A percentile compares a stretch with the other conserved stretches of the same genome.
These are phyloP conservation scores for Xylaria acuta DNA, from an alignment of 495 filamentous ascomycete species.

Conservation along the genomic window DNA sequence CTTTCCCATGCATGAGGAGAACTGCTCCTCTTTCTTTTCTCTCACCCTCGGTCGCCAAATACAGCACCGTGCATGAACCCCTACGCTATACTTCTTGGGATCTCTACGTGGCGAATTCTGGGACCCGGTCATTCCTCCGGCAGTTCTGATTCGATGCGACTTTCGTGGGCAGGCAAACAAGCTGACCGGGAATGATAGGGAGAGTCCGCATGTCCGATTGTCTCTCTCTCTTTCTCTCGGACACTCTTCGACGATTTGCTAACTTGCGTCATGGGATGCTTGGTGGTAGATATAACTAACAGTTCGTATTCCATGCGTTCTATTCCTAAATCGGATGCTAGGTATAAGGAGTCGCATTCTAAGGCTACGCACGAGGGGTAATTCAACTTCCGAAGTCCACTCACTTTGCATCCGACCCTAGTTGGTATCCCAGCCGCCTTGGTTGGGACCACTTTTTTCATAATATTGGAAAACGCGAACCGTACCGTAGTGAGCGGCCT, in stretches of 20 bases:
- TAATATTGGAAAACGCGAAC: conserved; percentile 4
- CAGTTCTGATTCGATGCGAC: conserved; percentile 1
- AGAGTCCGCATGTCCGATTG: background rate
- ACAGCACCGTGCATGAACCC: conserved; percentile 17
- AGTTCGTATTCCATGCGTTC: conserved; percentile 20
- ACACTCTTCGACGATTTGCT: background rate
- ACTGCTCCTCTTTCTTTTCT: background rate
- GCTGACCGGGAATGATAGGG: background rate
- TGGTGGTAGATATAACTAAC: conserved; percentile 8
- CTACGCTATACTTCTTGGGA: background rate
- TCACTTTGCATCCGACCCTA: conserved; percentile 20
- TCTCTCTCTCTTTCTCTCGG: too few species aligned
- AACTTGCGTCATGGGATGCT: background rate
- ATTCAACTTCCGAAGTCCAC: conserved; percentile 5
- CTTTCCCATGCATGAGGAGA: background rate
- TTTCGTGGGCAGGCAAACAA: conserved; percentile 2
- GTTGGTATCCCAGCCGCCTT: conserved; percentile 22
- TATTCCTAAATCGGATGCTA: conserved; percentile 23
- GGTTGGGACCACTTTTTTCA: conserved; percentile 27
- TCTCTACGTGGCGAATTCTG: conserved; percentile 17
- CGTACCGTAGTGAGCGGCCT: conserved; percentile 18
- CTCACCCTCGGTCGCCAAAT: conserved; percentile 23
- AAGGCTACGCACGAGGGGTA: conserved; percentile 6
- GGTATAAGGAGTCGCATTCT: conserved; percentile 8
- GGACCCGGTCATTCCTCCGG: conserved; percentile 4